Conservation (phyloP, 805 yeast genomes). For the Lipomyces yamadae region DNA sequence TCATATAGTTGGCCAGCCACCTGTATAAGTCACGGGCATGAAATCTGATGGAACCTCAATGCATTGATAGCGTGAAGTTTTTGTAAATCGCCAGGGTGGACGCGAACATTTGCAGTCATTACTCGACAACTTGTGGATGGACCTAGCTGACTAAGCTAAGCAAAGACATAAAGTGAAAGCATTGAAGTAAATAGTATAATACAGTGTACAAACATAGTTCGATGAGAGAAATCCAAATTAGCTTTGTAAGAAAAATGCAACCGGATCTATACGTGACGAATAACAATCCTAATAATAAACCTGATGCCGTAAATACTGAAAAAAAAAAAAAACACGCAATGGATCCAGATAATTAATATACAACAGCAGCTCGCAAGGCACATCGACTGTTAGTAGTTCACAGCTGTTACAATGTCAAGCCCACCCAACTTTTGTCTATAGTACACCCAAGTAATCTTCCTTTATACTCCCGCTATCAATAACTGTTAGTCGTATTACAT, state of each 20-base stretch:
- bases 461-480: conserved; percentile 79
- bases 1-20: too few relatives aligned
- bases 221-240: neutral
- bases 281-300: neutral
- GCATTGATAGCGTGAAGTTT: too few relatives aligned
- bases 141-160: too few relatives aligned
- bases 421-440: conserved; percentile 43
- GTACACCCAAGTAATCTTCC: conserved; percentile 94
- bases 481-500: neutral
- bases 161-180: neutral
- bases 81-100: too few relatives aligned
- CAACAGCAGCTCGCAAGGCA: neutral
- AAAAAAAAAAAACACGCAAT: conserved; percentile 9
- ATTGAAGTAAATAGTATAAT: neutral
- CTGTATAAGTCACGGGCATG: too few relatives aligned
- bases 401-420: neutral
- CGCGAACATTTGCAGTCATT: too few relatives aligned
- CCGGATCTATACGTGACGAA: neutral
- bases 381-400: neutral
- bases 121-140: too few relatives aligned
- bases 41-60: too few relatives aligned
- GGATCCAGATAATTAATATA: neutral
- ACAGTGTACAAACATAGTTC: neutral
- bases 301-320: conserved; percentile 2
- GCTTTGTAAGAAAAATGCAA: neutral